These are phyloP conservation scores for Tetramitus jugosus DNA, from an alignment of 208 protist species.

Conservation along the genomic window DNA sequence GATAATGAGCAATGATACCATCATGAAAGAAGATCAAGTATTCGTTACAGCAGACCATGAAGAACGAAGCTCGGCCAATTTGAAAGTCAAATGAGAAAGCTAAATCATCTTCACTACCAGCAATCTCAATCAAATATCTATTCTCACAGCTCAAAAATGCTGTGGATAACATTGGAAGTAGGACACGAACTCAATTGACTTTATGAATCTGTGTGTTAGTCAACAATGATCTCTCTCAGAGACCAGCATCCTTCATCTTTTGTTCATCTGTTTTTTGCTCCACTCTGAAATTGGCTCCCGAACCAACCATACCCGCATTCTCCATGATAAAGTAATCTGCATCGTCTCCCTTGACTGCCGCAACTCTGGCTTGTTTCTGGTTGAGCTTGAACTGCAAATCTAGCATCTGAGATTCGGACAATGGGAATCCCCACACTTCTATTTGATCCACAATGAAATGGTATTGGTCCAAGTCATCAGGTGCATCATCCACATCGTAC, in stretches of 20 bases:
- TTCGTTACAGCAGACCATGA: too few species aligned
- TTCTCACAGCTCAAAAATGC: too few species aligned
- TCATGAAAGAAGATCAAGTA: too few species aligned
- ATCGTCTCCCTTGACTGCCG: background rate
- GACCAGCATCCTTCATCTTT: background rate
- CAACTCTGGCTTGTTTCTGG: background rate
- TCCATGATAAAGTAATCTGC: slow-evolving; percentile 7
- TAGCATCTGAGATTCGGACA: background rate
- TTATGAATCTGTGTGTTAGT: too few species aligned
- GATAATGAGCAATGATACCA: too few species aligned
- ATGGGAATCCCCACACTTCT: background rate
- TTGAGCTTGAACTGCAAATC: background rate
- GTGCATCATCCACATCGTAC: background rate
- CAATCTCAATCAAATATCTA: too few species aligned
- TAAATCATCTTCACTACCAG: too few species aligned
- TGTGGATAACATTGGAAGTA: too few species aligned
- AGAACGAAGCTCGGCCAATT: too few species aligned
- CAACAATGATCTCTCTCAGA: too few species aligned
- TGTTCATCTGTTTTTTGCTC: background rate
- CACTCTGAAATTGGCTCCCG: background rate
- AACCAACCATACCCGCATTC: background rate
- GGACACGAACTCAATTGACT: too few species aligned
- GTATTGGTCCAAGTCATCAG: background rate
- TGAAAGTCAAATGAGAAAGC: too few species aligned
- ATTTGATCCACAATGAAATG: background rate